phyloP scores from a whole-genome alignment of 306 rosid species.

The Erythrophleum fordii region DNA sequence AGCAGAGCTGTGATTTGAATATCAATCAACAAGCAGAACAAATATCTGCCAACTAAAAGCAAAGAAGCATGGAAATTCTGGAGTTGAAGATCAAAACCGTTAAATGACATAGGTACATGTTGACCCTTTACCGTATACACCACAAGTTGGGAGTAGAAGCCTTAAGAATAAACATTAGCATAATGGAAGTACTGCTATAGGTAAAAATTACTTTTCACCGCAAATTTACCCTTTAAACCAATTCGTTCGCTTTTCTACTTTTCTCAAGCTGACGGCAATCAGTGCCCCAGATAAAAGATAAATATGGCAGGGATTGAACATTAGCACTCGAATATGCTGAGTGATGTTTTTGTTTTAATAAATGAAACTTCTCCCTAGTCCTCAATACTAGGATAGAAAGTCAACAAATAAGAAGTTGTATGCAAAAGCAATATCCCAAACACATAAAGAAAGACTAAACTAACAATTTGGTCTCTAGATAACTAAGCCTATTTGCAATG shows the following conservation, averaged over 20 bases:
- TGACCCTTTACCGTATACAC: background rate
- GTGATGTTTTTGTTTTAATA: background rate
- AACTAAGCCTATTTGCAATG: too few species aligned
- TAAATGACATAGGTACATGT: too few species aligned
- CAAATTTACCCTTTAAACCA: background rate
- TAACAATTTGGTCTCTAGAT: too few species aligned
- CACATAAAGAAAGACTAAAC: background rate
- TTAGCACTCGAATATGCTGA: background rate
- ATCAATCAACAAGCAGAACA: background rate
- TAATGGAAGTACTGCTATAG: background rate
- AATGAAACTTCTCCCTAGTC: background rate
- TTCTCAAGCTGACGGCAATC: background rate
- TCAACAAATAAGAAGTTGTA: background rate
- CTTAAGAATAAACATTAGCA: background rate
- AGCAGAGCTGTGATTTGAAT: background rate
- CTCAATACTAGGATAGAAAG: background rate
- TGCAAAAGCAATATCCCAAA: too few species aligned
- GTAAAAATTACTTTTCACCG: background rate
- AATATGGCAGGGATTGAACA: background rate
- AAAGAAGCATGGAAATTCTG: background rate
- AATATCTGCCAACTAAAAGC: background rate
- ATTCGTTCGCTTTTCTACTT: background rate
- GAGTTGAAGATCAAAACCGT: background rate
- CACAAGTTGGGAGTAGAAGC: background rate
- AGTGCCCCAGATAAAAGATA: background rate